A percentile compares a stretch with the other conserved stretches of the same genome.
These are phyloP conservation scores for Prinsepia uniflora DNA, from an alignment of 306 rosid genomes.

Conservation along the genomic window DNA sequence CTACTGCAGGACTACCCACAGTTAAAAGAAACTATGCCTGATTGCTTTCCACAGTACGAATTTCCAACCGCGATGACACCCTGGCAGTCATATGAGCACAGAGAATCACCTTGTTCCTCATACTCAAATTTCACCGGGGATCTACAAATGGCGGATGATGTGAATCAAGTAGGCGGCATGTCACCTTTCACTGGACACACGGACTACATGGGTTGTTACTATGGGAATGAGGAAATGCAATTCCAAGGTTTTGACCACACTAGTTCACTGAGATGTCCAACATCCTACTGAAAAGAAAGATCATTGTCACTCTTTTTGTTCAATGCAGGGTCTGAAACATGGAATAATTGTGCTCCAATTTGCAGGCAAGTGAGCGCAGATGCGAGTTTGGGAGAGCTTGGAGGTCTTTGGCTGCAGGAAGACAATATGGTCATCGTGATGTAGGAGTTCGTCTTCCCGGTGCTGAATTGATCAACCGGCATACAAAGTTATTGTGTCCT, in stretches of 20 bases:
- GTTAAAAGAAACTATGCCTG: slow-evolving; percentile 41
- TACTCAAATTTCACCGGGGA: slow-evolving; percentile 60
- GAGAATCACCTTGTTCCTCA: slow-evolving; percentile 64
- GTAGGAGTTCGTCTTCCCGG: slow-evolving; percentile 9
- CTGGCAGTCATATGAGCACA: slow-evolving; percentile 49
- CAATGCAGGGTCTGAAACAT: slow-evolving; percentile 27
- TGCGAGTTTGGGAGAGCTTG: slow-evolving; percentile 24
- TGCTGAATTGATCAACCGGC: slow-evolving; percentile 24
- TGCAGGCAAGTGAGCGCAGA: slow-evolving; percentile 35
- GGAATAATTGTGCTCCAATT: slow-evolving; percentile 27
- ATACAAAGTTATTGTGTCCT: slow-evolving; percentile 23
- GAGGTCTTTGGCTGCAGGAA: slow-evolving; percentile 26
- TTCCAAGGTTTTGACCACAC: slow-evolving; percentile 49
- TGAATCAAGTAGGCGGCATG: slow-evolving; percentile 40
- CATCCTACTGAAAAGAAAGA: slow-evolving; percentile 39
- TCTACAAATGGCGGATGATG: slow-evolving; percentile 40
- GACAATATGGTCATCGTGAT: slow-evolving; percentile 29
- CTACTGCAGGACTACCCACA: slow-evolving; percentile 62
- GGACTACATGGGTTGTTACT: slow-evolving; percentile 44
- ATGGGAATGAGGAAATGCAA: slow-evolving; percentile 44
- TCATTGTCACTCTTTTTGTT: slow-evolving; percentile 19
- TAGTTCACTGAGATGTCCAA: slow-evolving; percentile 37
- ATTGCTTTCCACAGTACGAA: slow-evolving; percentile 42
- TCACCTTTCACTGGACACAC: slow-evolving; percentile 48
- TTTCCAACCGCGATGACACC: slow-evolving; percentile 36